Base-by-base conservation (phyloP, 129 eudicot species). In the Smallanthus sonchifolius region DNA sequence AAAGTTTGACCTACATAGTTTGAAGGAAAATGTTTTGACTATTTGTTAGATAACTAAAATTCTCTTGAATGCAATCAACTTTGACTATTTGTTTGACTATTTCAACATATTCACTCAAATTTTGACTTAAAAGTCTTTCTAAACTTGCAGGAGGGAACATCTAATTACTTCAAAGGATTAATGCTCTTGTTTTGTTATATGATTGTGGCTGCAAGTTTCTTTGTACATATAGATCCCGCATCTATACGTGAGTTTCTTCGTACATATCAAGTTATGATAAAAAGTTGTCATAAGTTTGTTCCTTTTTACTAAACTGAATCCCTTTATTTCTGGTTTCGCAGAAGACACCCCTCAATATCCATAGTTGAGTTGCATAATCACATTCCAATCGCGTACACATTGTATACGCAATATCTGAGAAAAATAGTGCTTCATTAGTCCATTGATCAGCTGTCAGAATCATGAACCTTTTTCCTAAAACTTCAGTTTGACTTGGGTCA, bases 151-250 rank as follows among this genome's bases (percentile, higher is more conserved):
- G 94, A 88, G 59, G 94, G 94, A 40, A 85, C 88, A 60, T 88
- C 90, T 1, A 88, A 88, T 76, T 88, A 88, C 83, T 86, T 91
- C 56, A 91, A 91, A 77, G 97, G 97, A 54, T 66, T 91, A 79
- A 91, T 91, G 90, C 90, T 91, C 63, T 67, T 91, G 72, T 69
- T 91, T 34, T 87, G 95, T 82, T 91, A 91, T 71, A 76, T 86
- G 54, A 91, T 91, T 16, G 97, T 91, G 20, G 95, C 95, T 57
- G 90, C 97, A 40, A 91, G 95, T 73, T 91, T 91, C 78, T 91
- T 82, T 69, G 90, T 91, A 66, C 97, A 91, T 72, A 63, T 70
- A 24, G 95, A 91, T 68, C 84, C 85, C 7, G 65, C 62, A 70
- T 75, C 82, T 65, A 76, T 69, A 28, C 70, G 91, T 86, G 52